Evolutionary conservation across 768 basidiomycete genomes (phyloP).

Genomic region (Tephrocybe sp.): DNA sequence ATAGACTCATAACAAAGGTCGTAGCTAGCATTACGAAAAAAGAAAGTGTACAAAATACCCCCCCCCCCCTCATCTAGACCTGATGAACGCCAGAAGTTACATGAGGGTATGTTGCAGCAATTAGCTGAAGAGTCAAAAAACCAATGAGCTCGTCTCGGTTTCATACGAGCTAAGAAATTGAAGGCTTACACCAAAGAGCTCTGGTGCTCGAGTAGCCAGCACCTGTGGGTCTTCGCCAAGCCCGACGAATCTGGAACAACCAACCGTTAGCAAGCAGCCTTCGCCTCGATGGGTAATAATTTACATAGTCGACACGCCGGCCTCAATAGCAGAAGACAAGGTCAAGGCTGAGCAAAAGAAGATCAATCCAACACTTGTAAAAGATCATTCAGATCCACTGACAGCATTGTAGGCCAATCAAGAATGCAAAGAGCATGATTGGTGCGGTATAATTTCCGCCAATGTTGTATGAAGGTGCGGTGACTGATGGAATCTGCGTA

Average conservation of each 20-base stretch:
- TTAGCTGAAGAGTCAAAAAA: conserved; percentile 56
- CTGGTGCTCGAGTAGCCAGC: conserved; percentile 68
- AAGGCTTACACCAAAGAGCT: conserved; percentile 59
- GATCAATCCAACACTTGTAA: conserved; percentile 4
- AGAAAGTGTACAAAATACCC: too few relatives aligned
- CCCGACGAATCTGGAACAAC: conserved; percentile 67
- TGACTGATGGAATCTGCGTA: conserved; percentile 40
- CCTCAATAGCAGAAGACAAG: conserved; percentile 72
- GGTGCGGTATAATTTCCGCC: conserved; percentile 77
- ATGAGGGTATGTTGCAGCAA: conserved; percentile 64
- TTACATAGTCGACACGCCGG: conserved; percentile 85
- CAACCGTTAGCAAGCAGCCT: background rate
- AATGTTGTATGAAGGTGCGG: conserved; percentile 70
- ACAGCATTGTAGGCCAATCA: conserved; percentile 77
- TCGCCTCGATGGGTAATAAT: conserved; percentile 13
- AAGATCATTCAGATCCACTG: conserved; percentile 24
- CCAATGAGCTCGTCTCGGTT: too few relatives aligned
- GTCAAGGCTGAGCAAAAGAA: conserved; percentile 48
- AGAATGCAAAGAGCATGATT: conserved; percentile 73
- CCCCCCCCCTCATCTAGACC: background rate
- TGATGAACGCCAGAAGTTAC: conserved; percentile 59
- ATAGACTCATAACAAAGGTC: too few relatives aligned
- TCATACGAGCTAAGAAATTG: too few relatives aligned
- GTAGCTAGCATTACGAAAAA: too few relatives aligned
- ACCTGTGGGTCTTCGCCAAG: conserved; percentile 83